Evolutionary conservation across 768 basidiomycete genomes (phyloP).

Genomic region (Lactarius hatsudake): DNA sequence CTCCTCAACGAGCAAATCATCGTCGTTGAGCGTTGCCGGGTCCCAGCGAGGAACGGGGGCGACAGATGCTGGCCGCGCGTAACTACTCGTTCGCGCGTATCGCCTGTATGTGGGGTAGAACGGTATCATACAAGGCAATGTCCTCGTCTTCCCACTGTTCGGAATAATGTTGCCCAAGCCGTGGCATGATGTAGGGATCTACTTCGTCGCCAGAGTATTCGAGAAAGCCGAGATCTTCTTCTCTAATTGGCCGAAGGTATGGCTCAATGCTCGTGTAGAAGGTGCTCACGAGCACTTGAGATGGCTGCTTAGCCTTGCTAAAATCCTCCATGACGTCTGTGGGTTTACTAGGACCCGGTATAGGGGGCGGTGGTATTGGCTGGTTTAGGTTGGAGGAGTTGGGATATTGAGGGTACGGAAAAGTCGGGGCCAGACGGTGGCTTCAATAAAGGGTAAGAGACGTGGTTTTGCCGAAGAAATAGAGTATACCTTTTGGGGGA

Average conservation of each 20-base stretch:
- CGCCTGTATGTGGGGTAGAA: slow-evolving; percentile 42
- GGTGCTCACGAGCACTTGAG: slow-evolving; percentile 66
- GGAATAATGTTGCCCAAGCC: slow-evolving; percentile 82
- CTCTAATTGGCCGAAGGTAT: slow-evolving; percentile 83
- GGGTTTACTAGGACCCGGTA: slow-evolving; percentile 80
- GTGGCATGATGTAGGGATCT: slow-evolving; percentile 83
- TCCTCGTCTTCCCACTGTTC: slow-evolving; percentile 96
- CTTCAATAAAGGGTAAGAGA: slow-evolving; percentile 28
- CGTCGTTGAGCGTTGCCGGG: slow-evolving; percentile 74
- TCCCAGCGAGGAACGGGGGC: slow-evolving; percentile 74
- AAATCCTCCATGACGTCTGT: slow-evolving; percentile 87
- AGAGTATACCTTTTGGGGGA: slow-evolving; percentile 49
- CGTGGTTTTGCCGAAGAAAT: background rate
- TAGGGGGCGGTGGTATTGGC: slow-evolving; percentile 57
- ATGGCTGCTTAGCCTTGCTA: slow-evolving; percentile 74
- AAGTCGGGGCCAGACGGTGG: slow-evolving; percentile 55
- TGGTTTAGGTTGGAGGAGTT: slow-evolving; percentile 61
- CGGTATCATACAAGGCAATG: slow-evolving; percentile 44
- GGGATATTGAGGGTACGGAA: slow-evolving; percentile 46
- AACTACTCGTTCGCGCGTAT: slow-evolving; percentile 37
- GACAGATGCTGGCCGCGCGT: slow-evolving; percentile 35
- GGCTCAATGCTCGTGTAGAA: slow-evolving; percentile 90
- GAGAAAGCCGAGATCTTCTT: slow-evolving; percentile 94
- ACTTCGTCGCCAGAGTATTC: slow-evolving; percentile 89
- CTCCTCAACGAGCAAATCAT: slow-evolving; percentile 66